Evolutionary conservation across 495 filamentous ascomycete species (phyloP).

Genomic region (Lasiosphaeria miniovina): DNA sequence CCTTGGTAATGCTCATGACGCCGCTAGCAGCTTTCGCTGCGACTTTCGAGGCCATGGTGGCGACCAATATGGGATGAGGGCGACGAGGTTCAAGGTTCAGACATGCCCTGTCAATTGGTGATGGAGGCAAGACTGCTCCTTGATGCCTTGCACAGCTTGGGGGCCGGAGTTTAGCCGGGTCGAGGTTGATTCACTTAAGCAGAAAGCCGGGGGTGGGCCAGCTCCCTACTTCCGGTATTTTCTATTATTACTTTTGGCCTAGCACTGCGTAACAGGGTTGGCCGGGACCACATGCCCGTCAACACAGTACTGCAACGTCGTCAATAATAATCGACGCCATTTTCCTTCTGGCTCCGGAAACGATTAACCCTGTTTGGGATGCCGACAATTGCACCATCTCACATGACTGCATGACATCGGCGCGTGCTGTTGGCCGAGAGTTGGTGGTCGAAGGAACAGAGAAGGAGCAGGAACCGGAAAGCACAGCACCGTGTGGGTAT

Average conservation of each 20-base stretch:
- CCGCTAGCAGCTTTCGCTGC: constrained; percentile 48
- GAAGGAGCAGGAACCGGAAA: neutral
- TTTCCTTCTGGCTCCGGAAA: neutral
- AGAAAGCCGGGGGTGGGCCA: too few relatives aligned
- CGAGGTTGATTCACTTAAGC: too few relatives aligned
- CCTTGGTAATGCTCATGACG: constrained; percentile 47
- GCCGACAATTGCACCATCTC: constrained; percentile 8
- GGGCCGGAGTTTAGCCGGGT: neutral
- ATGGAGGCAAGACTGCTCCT: neutral
- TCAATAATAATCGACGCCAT: neutral
- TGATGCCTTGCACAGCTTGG: constrained; percentile 1
- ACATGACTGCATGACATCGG: constrained; percentile 8
- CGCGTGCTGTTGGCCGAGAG: neutral
- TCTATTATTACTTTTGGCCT: too few relatives aligned
- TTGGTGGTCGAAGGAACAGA: neutral
- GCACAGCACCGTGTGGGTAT: neutral
- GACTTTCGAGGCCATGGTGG: constrained; percentile 54
- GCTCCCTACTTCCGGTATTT: too few relatives aligned
- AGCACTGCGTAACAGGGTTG: neutral
- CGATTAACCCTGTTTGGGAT: neutral
- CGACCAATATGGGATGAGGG: constrained; percentile 10
- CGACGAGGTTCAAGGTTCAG: neutral
- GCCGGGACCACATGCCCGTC: neutral
- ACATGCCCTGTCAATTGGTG: neutral
- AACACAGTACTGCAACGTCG: neutral